Base-by-base conservation (phyloP, 352 stramenopile genomes). In the Globisporangium paroecandrum region DNA sequence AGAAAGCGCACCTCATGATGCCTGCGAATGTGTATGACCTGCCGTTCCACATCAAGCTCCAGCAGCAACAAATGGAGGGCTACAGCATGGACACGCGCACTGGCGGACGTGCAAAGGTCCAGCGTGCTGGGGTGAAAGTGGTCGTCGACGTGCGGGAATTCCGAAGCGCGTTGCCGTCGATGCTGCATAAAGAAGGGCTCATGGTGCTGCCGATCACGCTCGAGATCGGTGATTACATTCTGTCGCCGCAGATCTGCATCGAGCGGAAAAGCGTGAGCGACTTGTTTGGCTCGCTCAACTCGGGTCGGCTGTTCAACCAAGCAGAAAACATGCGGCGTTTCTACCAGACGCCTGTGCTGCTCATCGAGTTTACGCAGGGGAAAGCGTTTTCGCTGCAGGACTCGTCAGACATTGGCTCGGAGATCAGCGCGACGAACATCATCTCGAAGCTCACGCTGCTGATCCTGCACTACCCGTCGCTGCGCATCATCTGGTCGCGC, bases 111-210 rank as follows among this genome's bases (percentile, higher is more conserved):
- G 77, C 79, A 15, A 86, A 85, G 41, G 67, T 74, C 4, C 69
- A 76, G 58, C 75, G 73, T 0, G 69, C 74, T 8, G 74, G 84
- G n/a, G 73, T 89, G 13, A 87, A 91, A 55, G 77, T 93, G 22
- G 83, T 98, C 13, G 96, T 99, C 4, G 98, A 99, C 73, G 90
- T 99, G 34, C 91, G 98, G 55, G 98, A 99, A 76, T 99, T 99
- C 70, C 84, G 97, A 20, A 98, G 93, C 54, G 84, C 91, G 2
- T 77, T 99, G 46, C 97, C 98, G 5, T 98, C 91, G 5, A 97
- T 99, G 81, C 82, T 99, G n/a, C 95, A 99, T 77, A 89, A 97
- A 69, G 89, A 95, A 59, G 94, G 91, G 0, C 83, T 98, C 59
- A 71, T 96, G 62, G 77, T 99, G 27, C 81, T 95, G n/a, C 97